Evolutionary conservation across 768 basidiomycete genomes (phyloP).

Genomic region (Russula ochroleuca): DNA sequence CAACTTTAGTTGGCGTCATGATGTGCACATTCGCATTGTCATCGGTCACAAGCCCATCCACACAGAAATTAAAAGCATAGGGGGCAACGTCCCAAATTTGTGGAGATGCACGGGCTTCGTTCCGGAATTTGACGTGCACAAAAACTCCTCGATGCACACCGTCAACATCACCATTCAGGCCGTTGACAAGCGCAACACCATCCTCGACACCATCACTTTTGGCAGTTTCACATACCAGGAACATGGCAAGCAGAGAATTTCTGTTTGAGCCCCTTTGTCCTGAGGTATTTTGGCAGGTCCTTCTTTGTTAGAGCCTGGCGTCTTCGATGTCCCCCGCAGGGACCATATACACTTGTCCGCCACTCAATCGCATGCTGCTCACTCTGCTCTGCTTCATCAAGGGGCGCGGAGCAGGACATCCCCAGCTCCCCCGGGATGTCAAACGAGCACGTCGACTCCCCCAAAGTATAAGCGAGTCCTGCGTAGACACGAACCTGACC

Average conservation of each 20-base stretch:
- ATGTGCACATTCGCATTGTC: constrained; percentile 67
- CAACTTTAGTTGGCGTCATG: constrained; percentile 43
- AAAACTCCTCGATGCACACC: constrained; percentile 37
- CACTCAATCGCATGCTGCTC: neutral
- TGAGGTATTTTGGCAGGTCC: constrained; percentile 4
- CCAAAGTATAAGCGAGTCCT: constrained; percentile 5
- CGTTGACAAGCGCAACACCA: constrained; percentile 46
- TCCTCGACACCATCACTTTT: constrained; percentile 64
- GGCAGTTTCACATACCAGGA: constrained; percentile 67
- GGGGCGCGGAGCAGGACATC: neutral
- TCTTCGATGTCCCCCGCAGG: neutral
- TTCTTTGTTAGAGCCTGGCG: neutral
- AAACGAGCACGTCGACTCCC: neutral
- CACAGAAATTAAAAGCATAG: constrained; percentile 58
- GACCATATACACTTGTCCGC: neutral
- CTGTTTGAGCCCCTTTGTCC: neutral
- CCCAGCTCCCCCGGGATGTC: neutral
- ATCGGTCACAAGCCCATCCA: constrained; percentile 63
- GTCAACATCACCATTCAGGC: constrained; percentile 60
- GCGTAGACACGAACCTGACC: constrained; percentile 31
- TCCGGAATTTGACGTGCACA: constrained; percentile 48
- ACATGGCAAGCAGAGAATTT: constrained; percentile 35
- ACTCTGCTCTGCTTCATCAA: neutral
- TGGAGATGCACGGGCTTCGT: constrained; percentile 66
- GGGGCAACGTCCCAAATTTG: constrained; percentile 43